These are phyloP conservation scores for Neurospora sp. DNA, from an alignment of 495 filamentous ascomycete genomes.

Conservation along the genomic window DNA sequence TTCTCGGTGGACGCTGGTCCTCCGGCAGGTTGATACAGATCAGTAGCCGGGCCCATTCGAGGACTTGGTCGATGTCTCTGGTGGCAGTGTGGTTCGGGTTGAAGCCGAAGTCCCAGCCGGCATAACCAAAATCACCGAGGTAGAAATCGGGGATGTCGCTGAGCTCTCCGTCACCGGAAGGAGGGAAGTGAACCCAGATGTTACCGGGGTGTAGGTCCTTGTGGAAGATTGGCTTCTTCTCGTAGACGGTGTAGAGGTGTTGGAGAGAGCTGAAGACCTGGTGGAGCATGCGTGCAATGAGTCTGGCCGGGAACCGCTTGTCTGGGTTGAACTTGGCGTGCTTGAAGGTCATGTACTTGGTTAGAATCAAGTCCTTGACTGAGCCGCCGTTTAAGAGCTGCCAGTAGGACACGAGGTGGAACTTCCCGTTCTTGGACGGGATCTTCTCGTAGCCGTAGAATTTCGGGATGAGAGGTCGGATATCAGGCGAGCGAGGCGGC, in stretches of 20 bases:
- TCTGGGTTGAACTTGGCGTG: not conserved
- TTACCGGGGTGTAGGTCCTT: not conserved
- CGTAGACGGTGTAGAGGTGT: conserved; percentile 1
- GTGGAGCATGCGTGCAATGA: not conserved
- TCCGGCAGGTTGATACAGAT: not conserved
- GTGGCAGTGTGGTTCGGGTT: not conserved
- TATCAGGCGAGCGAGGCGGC: not conserved
- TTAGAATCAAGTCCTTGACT: not conserved
- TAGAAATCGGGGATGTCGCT: conserved; percentile 1
- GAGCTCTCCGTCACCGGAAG: not conserved
- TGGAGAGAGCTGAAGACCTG: conserved; percentile 1
- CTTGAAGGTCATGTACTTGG: not conserved
- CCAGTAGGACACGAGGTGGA: conserved; percentile 2
- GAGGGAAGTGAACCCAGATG: not conserved
- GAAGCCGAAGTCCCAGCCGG: not conserved
- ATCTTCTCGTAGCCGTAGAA: conserved; percentile 3
- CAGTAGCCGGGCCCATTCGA: not conserved
- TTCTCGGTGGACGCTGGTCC: not conserved
- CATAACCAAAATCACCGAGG: not conserved
- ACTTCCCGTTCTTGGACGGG: not conserved
- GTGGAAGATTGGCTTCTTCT: not conserved
- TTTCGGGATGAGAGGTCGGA: not conserved
- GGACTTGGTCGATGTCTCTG: not conserved
- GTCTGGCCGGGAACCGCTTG: not conserved
- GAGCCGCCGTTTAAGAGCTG: conserved; percentile 1